A percentile compares a stretch with the other conserved stretches of the same genome.
These are phyloP conservation scores for Penicillium ochrochloron DNA, from an alignment of 495 filamentous ascomycete species.

Conservation along the genomic window DNA sequence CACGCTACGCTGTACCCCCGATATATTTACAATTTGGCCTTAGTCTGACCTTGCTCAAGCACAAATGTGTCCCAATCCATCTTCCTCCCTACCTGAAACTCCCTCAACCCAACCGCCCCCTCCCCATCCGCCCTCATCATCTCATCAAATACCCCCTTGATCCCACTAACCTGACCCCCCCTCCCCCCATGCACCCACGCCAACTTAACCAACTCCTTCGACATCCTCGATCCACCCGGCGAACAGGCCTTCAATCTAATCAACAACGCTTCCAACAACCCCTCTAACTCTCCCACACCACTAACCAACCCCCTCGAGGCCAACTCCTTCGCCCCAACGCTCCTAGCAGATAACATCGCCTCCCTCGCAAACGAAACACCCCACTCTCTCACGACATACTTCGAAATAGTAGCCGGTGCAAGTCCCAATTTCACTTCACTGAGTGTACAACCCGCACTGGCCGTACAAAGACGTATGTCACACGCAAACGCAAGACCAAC, in stretches of 20 bases:
- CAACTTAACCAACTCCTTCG: constrained; percentile 30
- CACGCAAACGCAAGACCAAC: constrained; percentile 45
- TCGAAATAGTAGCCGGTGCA: constrained; percentile 38
- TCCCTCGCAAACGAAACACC: constrained; percentile 34
- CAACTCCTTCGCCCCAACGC: constrained; percentile 32
- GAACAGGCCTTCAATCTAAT: constrained; percentile 19
- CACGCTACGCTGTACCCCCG: too few species aligned
- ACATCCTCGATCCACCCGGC: constrained; percentile 30
- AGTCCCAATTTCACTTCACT: constrained; percentile 42
- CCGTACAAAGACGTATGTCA: constrained; percentile 35
- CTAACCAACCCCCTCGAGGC: constrained; percentile 23
- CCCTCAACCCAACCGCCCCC: constrained; percentile 27
- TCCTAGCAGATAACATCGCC: constrained; percentile 37
- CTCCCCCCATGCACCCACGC: constrained; percentile 27
- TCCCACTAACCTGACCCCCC: constrained; percentile 22
- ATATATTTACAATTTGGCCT: neutral
- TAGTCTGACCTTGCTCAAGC: neutral
- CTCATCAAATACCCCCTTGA: constrained; percentile 23
- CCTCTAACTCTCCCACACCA: constrained; percentile 15
- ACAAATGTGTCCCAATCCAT: constrained; percentile 29
- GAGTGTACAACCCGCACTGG: constrained; percentile 33
- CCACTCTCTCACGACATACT: constrained; percentile 40
- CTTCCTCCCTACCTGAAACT: constrained; percentile 26
- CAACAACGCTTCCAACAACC: constrained; percentile 18
- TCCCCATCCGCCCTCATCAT: constrained; percentile 32